Base-by-base conservation (phyloP, 257 asterid species). In the Solanum rostratum region DNA sequence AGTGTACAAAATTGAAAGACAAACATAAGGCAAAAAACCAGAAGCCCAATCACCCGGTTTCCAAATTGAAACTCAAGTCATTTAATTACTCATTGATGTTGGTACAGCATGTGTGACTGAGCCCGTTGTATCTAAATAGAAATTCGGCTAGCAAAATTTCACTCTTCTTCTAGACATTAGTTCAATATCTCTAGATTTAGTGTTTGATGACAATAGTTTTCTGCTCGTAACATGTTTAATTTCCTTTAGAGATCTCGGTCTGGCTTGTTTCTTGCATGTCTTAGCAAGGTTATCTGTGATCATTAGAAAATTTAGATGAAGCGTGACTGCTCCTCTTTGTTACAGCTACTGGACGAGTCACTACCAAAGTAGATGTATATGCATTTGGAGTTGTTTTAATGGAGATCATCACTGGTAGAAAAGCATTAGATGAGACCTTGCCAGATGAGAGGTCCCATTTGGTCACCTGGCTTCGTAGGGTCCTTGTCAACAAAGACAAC, bases 321-420 rank as follows among this genome's bases (percentile, higher is more conserved):
- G 5, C 80, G 0, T 43, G 52, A 73, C 3, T 66, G 60, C 46
- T 76, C n/a, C 71, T 65, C 83, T 60, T 81, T 41, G 53, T 27
- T 24, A 73, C 97, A 96, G 99, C 98, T 22, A 96, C 98, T 12
- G 99, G 98, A 80, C 88, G 99, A 86, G 98, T 94, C 79, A 96
- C 98, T 4, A 93, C 98, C 39, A 96, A 92, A 65, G 98, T 96
- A 2, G 98, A 96, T 49, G 98, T 96, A 1, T 96, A 96, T 79
- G 99, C 99, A 14, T 94, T 93, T 30, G 99, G 99, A 82, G 98
- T 96, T 12, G 96, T 94, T 76, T 63, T 96, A 29, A 96, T 94
- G 98, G 98, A 96, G 92, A 90, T 94, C 29, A 81, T 96, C 37
- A 94, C 99, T 0, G 98, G 98, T 59, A 84, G 98, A 86, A 93